Conservation (phyloP, 2,329 filamentous ascomycete genomes). For the Neocucurbitaria cava region DNA sequence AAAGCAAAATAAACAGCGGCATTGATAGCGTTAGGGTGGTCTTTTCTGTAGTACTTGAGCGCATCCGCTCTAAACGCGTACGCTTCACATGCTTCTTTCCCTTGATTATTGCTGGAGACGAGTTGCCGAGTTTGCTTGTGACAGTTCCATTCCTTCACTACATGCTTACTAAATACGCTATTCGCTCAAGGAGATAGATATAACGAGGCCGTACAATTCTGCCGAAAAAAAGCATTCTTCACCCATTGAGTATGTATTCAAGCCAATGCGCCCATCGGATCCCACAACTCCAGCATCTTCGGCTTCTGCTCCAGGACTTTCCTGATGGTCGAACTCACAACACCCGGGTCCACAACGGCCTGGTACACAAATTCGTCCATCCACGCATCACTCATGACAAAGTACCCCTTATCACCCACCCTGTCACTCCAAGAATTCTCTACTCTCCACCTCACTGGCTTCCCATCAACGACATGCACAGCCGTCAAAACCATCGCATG, state of each 20-base stretch:
- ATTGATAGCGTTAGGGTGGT: neutral
- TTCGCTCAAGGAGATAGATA: neutral
- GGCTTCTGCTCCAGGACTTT: slow-evolving; percentile 76
- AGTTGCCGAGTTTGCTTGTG: neutral
- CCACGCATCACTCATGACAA: slow-evolving; percentile 82
- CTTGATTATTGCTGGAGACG: too few relatives aligned
- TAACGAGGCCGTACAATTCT: neutral
- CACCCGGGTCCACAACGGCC: slow-evolving; percentile 77
- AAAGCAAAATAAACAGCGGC: neutral
- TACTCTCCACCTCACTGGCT: slow-evolving; percentile 79
- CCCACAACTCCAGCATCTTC: slow-evolving; percentile 70
- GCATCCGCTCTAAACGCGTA: neutral
- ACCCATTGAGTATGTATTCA: slow-evolving; percentile 5
- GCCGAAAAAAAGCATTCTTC: neutral
- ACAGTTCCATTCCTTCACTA: neutral
- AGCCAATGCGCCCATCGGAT: slow-evolving; percentile 79
- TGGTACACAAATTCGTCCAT: slow-evolving; percentile 78
- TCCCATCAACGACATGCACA: slow-evolving; percentile 75
- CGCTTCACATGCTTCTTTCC: neutral
- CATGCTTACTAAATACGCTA: neutral
- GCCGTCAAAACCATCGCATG: slow-evolving; percentile 92
- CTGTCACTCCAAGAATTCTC: slow-evolving; percentile 83
- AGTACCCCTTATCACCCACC: slow-evolving; percentile 80
- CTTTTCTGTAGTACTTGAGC: neutral
- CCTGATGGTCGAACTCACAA: slow-evolving; percentile 66